Base-by-base conservation (phyloP, 2,329 filamentous ascomycete species). In the Colletotrichum brevisporum region DNA sequence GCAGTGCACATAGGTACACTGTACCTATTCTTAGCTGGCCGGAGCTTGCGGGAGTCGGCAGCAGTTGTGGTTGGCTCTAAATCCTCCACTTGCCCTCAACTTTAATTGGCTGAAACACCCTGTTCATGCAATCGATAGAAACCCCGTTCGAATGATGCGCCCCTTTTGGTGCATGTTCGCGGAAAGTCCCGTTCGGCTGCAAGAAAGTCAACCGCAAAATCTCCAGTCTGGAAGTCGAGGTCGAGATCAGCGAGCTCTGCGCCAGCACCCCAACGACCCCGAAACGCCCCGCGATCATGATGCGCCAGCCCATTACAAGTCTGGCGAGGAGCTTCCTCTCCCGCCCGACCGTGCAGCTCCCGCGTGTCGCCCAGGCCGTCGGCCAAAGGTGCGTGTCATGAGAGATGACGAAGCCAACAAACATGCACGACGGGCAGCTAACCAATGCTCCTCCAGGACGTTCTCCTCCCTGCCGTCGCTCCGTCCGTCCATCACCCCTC, bases 381-480 rank as follows among this genome's bases (percentile, higher is more conserved):
- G 56, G 62, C n/a, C 63, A 56, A 69, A 69, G 67, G 67, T 56
- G 36, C 3, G 50, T 21, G 26, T 13, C 15, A 16, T 50, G 36
- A 52, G 24, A 31, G 12, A 39, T 57, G 18, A 8, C n/a, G n/a
- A 58, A 41, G 3, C 26, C 27, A 39, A 6, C 16, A 21, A 21
- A 6, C 26, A 54, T 24, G 15, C 36, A 16, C 21, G 45, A 15
- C 31, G 15, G 41, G 13, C 41, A 43, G 41, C 66, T 65, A 36
- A 67, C 60, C n/a, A 47, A 41, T 51, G 27, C n/a, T 18, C 41
- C 10, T 56, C 36, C 68, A 86, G 84, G 72, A 79, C 80, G 59
- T 86, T 86, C 74, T 81, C 83, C 58, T 85, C 84, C 55, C 82
- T 89, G 72, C 83, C 85, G 1, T 79, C 78, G 63, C 82, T 87